Percentiles rank a stretch among this genome's conserved stretches.
phyloP scores from a whole-genome alignment of 805 yeast genomes.

The Ogataea nakhonphanomensis region DNA sequence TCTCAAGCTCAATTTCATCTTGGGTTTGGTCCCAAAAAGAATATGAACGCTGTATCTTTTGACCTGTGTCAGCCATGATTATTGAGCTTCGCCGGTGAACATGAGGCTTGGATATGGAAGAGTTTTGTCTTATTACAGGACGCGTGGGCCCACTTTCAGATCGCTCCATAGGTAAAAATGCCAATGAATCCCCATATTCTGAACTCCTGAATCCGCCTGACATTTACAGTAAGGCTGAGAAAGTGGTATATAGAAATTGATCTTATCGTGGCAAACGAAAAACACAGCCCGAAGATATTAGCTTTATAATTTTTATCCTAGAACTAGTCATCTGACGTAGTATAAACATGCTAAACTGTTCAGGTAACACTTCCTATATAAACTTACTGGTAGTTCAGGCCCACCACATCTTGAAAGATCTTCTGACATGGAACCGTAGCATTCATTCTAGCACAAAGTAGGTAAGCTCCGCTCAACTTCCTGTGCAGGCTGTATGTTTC shows the following conservation, averaged over 20 bases:
- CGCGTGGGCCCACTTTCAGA: conserved; percentile 4
- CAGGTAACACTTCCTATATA: not conserved
- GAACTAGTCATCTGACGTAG: too few species aligned
- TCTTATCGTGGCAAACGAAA: conserved; percentile 8
- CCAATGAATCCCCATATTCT: not conserved
- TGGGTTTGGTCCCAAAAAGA: conserved; percentile 29
- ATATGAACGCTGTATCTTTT: conserved; percentile 29
- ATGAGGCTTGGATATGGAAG: conserved; percentile 15
- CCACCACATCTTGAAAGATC: conserved; percentile 73
- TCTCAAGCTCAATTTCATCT: conserved; percentile 20
- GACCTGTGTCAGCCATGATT: conserved; percentile 45
- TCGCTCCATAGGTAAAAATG: conserved; percentile 6
- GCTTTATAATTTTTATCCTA: too few species aligned
- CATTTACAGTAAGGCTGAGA: too few species aligned
- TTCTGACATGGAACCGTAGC: conserved; percentile 81
- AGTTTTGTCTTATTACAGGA: conserved; percentile 11
- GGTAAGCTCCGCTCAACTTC: conserved; percentile 89
- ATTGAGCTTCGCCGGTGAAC: conserved; percentile 35
- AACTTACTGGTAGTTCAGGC: conserved; percentile 35
- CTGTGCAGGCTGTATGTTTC: conserved; percentile 97
- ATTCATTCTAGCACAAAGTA: conserved; percentile 79
- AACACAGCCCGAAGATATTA: conserved; percentile 7
- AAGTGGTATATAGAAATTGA: conserved; percentile 3
- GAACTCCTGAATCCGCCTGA: not conserved
- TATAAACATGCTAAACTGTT: too few species aligned